phyloP scores from a whole-genome alignment of 1,284 basidiomycete species.

The Cryptococcus jaspeensis region DNA sequence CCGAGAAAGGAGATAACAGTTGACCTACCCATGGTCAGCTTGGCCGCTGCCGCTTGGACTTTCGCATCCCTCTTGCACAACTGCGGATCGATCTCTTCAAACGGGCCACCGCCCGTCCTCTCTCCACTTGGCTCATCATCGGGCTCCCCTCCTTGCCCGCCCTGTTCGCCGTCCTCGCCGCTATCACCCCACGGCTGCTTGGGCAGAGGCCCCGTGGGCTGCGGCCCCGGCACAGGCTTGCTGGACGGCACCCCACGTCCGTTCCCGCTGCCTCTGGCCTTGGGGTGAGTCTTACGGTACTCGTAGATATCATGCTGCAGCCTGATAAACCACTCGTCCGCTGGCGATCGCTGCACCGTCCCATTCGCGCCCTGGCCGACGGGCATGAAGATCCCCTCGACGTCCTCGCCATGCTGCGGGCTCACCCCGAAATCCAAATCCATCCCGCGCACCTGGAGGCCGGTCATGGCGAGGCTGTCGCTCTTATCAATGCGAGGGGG shows the following conservation, averaged over 20 bases:
- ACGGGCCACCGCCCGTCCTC: constrained; percentile 18
- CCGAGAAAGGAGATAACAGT: neutral
- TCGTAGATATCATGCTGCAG: constrained; percentile 40
- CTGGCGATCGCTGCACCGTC: constrained; percentile 23
- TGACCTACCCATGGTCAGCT: constrained; percentile 61
- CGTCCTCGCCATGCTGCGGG: neutral
- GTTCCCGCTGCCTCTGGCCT: neutral
- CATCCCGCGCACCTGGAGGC: neutral
- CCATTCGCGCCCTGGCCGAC: too few relatives aligned
- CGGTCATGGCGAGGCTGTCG: neutral
- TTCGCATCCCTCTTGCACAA: constrained; percentile 67
- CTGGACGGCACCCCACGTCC: neutral
- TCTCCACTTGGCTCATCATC: constrained; percentile 4
- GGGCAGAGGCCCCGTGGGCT: constrained; percentile 19
- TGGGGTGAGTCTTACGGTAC: constrained; percentile 16
- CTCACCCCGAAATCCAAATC: neutral
- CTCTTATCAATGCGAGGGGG: constrained; percentile 25
- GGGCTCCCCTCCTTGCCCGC: neutral
- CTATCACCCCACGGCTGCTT: constrained; percentile 6
- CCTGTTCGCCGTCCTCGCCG: constrained; percentile 1
- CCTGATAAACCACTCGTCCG: constrained; percentile 46
- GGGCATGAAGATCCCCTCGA: neutral
- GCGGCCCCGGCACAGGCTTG: neutral
- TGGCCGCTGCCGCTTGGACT: constrained; percentile 70
- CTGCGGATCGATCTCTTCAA: constrained; percentile 46